Percentiles rank a stretch among this genome's conserved stretches.
These are phyloP conservation scores for Serendipita sp. DNA, from an alignment of 768 basidiomycete species.

Conservation along the genomic window DNA sequence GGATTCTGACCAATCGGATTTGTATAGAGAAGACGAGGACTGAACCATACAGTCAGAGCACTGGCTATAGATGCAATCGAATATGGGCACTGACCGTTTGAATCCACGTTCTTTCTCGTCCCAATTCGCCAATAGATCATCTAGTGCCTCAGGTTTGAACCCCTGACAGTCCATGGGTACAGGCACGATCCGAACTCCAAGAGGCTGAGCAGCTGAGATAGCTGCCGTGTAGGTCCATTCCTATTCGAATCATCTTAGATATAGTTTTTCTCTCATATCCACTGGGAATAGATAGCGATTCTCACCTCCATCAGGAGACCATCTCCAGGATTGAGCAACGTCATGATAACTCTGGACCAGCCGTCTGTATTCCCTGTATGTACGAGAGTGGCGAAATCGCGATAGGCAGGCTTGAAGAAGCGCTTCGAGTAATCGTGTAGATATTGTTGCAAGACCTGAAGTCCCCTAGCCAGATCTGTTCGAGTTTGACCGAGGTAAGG, in stretches of 20 bases:
- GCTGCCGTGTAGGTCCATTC: slow-evolving; percentile 70
- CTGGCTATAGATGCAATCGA: background rate
- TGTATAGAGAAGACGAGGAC: slow-evolving; percentile 57
- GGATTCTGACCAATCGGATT: slow-evolving; percentile 79
- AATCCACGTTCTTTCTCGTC: slow-evolving; percentile 38
- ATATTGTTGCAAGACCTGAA: slow-evolving; percentile 39
- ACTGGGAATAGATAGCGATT: background rate
- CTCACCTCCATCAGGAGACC: slow-evolving; percentile 28
- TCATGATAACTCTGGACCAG: slow-evolving; percentile 39
- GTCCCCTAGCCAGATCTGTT: slow-evolving; percentile 29
- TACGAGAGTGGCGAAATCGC: slow-evolving; percentile 38
- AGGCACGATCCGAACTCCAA: slow-evolving; percentile 30
- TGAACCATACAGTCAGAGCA: slow-evolving; percentile 14
- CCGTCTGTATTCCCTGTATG: slow-evolving; percentile 61
- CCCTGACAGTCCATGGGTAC: slow-evolving; percentile 58
- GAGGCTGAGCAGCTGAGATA: slow-evolving; percentile 20
- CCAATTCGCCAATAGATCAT: slow-evolving; percentile 48
- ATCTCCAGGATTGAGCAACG: slow-evolving; percentile 53
- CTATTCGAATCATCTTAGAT: slow-evolving; percentile 12
- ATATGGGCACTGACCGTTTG: slow-evolving; percentile 26
- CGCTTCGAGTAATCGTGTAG: slow-evolving; percentile 37
- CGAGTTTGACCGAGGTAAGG: background rate
- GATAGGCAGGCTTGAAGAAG: slow-evolving; percentile 38
- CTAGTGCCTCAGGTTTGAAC: slow-evolving; percentile 44
- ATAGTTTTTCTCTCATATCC: too few relatives aligned